These are phyloP conservation scores for Piper longum DNA, from an alignment of 164 flowering plant genomes.

Conservation along the genomic window DNA sequence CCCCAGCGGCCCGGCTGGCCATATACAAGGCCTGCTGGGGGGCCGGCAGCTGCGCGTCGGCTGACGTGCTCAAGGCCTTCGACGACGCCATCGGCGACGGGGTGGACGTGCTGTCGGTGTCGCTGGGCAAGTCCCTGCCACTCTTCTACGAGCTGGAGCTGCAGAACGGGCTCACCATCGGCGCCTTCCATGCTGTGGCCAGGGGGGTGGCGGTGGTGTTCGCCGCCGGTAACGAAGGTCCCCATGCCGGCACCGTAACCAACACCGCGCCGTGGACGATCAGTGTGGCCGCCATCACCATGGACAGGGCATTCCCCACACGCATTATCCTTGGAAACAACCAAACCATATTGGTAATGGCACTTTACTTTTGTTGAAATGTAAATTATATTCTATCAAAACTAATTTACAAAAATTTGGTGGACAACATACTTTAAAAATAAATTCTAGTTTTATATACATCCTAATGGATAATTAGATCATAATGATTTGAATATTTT, in stretches of 20 bases:
- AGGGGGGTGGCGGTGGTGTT: slow-evolving; percentile 37
- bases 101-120: slow-evolving; percentile 42
- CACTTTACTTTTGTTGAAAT: too few relatives aligned
- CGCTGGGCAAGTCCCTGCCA: slow-evolving; percentile 15
- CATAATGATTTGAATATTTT: too few relatives aligned
- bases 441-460: too few relatives aligned
- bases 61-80: background rate
- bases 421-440: too few relatives aligned
- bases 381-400: too few relatives aligned
- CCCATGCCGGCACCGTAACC: slow-evolving; percentile 12
- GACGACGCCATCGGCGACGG: slow-evolving; percentile 20
- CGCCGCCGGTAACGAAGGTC: slow-evolving; percentile 42
- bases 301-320: slow-evolving; percentile 18
- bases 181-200: slow-evolving; percentile 31
- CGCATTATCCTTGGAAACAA: background rate
- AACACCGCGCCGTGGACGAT: slow-evolving; percentile 55
- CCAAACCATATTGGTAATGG: background rate
- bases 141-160: slow-evolving; percentile 13
- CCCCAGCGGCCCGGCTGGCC: slow-evolving; percentile 1
- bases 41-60: background rate
- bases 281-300: slow-evolving; percentile 49
- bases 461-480: too few relatives aligned
- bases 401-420: too few relatives aligned
- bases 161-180: slow-evolving; percentile 15
- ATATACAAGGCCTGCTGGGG: background rate